phyloP scores from a whole-genome alignment of 2,329 filamentous ascomycete genomes.

The Aspergillus hiratsukae region DNA sequence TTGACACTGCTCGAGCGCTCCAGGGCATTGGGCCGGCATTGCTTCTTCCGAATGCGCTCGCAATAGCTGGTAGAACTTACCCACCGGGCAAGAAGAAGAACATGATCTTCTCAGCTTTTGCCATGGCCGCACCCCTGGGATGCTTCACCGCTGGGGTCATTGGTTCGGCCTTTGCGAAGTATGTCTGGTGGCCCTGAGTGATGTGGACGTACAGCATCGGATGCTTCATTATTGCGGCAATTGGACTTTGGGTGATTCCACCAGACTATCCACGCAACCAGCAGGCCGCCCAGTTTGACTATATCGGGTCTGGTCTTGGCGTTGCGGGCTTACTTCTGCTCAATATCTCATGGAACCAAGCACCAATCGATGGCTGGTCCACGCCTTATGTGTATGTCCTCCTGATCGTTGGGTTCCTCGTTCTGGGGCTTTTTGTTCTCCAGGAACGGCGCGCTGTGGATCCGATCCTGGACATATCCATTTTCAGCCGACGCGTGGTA shows the following conservation, averaged over 20 bases:
- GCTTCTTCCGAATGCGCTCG: constrained; percentile 60
- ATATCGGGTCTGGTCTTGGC: constrained; percentile 42
- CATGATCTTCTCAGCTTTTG: constrained; percentile 55
- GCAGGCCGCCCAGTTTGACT: constrained; percentile 25
- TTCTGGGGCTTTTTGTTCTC: constrained; percentile 53
- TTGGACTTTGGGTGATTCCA: constrained; percentile 25
- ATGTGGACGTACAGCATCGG: constrained; percentile 45
- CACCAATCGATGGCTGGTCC: constrained; percentile 54
- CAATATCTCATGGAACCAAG: constrained; percentile 66
- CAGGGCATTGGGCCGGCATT: constrained; percentile 59
- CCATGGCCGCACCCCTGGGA: constrained; percentile 45
- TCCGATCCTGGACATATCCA: constrained; percentile 55
- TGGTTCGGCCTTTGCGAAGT: constrained; percentile 32
- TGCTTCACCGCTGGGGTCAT: constrained; percentile 39
- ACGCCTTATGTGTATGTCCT: constrained; percentile 51
- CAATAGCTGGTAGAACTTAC: constrained; percentile 57
- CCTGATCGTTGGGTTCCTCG: constrained; percentile 53
- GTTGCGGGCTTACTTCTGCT: constrained; percentile 56
- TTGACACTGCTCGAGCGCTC: constrained; percentile 50
- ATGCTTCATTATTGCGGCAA: constrained; percentile 33
- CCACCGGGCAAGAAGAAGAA: constrained; percentile 54
- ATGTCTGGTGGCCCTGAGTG: constrained; percentile 50
- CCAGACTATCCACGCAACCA: not conserved
- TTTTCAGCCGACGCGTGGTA: constrained; percentile 44
- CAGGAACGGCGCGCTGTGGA: constrained; percentile 44